Base-by-base conservation (phyloP, 768 basidiomycete species). In the Xerocomellus dryophilus region DNA sequence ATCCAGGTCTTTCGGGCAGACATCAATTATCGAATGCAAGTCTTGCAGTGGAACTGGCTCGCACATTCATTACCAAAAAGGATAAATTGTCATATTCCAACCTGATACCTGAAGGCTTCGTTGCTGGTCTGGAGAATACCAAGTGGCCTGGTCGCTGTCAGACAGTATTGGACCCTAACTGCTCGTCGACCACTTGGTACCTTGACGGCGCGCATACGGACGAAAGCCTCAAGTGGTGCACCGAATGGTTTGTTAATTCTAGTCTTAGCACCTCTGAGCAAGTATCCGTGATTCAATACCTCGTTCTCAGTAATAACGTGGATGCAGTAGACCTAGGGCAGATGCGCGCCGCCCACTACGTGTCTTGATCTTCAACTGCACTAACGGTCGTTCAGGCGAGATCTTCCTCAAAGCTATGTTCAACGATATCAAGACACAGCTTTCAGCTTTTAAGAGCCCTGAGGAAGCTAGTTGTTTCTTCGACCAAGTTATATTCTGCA, bases 71-170 rank as follows among this genome's bases (percentile, higher is more conserved):
- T 17, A 50, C 71, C 43, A 56, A 68, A 17, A 66, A 63, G 50
- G 69, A 71, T 32, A 50, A 14, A 17, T 25, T 45, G 20, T 47
- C 40, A 43, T 49, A 45, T 44, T 43, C 44, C 7, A 53, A 69
- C 15, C 23, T 46, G 2, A 72, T 96, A 11, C 75, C 88, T 0
- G 61, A 72, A 11, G 58, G 76, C 2, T 85, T 90, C 56, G 64
- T 84, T 32, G 62, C 73, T 18, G 94, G 88, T 4, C 74, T 98
- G 20, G 71, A 81, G 61, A 71, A 77, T 18, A 79, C 93, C 4
- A 81, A 76, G 55, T 99, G 97, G 96, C 95, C 97, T 10, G 97
- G 96, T 12, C 83, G 97, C 42, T 99, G 97, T 67, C 97, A 99
- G 72, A 81, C 80, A 9, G 82, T 96, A 12, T 44, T 52, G 10